Evolutionary conservation across 2,329 filamentous ascomycete genomes (phyloP).

Genomic region (Thielaviopsis euricoi): DNA sequence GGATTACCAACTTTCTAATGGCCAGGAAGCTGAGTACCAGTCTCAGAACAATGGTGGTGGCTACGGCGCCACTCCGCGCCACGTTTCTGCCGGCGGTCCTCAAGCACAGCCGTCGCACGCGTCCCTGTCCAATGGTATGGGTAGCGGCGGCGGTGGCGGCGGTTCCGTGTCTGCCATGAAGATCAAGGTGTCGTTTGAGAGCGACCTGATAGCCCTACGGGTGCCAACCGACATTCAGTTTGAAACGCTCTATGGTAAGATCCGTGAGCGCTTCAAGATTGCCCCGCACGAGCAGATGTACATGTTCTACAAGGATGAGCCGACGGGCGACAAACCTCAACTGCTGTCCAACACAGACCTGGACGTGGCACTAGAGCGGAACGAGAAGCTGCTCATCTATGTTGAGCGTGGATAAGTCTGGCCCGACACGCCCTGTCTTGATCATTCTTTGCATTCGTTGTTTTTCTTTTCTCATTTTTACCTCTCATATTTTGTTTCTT

Average conservation of each 20-base stretch:
- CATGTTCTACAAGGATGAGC: conserved; percentile 76
- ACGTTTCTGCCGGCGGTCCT: conserved; percentile 21
- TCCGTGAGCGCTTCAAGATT: conserved; percentile 69
- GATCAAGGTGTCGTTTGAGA: conserved; percentile 87
- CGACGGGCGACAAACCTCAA: conserved; percentile 54
- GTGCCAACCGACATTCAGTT: conserved; percentile 69
- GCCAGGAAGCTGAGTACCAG: neutral
- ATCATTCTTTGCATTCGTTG: too few species aligned
- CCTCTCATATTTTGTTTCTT: neutral
- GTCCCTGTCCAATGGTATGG: conserved; percentile 20
- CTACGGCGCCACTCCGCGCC: conserved; percentile 34
- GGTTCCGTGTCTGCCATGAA: conserved; percentile 48
- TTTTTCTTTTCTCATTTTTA: neutral
- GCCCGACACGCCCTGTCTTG: too few species aligned
- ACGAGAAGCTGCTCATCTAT: conserved; percentile 72
- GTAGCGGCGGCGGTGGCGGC: neutral
- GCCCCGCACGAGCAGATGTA: conserved; percentile 50
- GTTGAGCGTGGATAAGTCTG: conserved; percentile 41
- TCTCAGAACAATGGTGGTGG: conserved; percentile 39
- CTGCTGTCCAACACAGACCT: conserved; percentile 70
- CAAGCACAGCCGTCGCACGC: conserved; percentile 33
- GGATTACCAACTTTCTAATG: conserved; percentile 57
- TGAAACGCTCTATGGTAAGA: conserved; percentile 64
- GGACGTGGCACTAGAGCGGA: conserved; percentile 61
- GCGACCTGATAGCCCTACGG: conserved; percentile 80